Conservation (phyloP, 495 filamentous ascomycete species). For the Halenospora varia region DNA sequence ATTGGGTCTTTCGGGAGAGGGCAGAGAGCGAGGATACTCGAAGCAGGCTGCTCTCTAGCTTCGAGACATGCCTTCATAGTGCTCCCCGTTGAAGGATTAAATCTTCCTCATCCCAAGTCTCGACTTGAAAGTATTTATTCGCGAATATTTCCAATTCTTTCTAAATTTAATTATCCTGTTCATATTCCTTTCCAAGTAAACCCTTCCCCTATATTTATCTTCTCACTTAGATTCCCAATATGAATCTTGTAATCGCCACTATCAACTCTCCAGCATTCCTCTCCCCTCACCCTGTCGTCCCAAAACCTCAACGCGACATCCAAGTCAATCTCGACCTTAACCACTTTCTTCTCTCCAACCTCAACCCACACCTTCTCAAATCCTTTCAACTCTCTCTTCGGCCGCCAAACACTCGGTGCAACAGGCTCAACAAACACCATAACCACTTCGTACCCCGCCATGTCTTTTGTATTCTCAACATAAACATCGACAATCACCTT, state of each 20-base stretch:
- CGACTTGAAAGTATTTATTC: too few species aligned
- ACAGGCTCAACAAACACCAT: slow-evolving; percentile 64
- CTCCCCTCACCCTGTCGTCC: slow-evolving; percentile 55
- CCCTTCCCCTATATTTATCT: slow-evolving; percentile 51
- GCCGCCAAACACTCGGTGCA: slow-evolving; percentile 35
- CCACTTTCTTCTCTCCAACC: slow-evolving; percentile 58
- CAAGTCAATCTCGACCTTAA: slow-evolving; percentile 41
- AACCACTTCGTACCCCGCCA: slow-evolving; percentile 66
- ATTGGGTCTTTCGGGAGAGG: too few species aligned
- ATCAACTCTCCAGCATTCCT: slow-evolving; percentile 51
- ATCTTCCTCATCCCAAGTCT: too few species aligned
- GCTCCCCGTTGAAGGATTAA: too few species aligned
- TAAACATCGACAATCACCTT: slow-evolving; percentile 55
- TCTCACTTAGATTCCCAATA: slow-evolving; percentile 44
- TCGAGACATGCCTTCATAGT: too few species aligned
- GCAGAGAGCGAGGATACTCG: too few species aligned
- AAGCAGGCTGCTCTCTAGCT: too few species aligned
- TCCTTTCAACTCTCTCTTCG: slow-evolving; percentile 69
- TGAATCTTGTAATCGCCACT: slow-evolving; percentile 55
- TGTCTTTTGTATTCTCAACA: slow-evolving; percentile 61
- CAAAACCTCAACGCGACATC: slow-evolving; percentile 64
- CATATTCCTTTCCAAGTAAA: not conserved
- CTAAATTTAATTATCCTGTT: too few species aligned
- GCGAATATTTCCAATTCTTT: too few species aligned
- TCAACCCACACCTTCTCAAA: slow-evolving; percentile 70